These are phyloP conservation scores for Ophiosphaerella narmari DNA, from an alignment of 2,329 filamentous ascomycete species.

Conservation along the genomic window DNA sequence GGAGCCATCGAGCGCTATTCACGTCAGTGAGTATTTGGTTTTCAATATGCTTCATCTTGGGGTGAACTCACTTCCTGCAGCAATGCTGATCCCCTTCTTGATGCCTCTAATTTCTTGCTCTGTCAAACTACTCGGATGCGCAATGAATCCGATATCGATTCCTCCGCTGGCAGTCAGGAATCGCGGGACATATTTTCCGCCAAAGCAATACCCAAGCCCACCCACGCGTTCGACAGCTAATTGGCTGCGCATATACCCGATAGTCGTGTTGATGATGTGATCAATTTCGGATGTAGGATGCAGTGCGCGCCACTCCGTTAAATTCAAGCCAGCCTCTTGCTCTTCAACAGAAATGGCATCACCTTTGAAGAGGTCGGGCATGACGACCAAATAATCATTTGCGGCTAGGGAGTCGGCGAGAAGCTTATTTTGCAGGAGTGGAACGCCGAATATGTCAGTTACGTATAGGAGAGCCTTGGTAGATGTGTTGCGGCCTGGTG, in stretches of 20 bases:
- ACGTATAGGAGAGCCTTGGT: constrained; percentile 40
- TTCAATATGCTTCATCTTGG: background rate
- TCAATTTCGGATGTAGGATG: constrained; percentile 53
- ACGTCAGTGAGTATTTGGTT: constrained; percentile 8
- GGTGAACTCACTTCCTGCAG: constrained; percentile 56
- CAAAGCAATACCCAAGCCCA: constrained; percentile 74
- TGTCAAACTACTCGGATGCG: constrained; percentile 72
- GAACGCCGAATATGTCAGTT: constrained; percentile 43
- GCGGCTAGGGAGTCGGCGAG: constrained; percentile 42
- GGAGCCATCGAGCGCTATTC: constrained; percentile 22
- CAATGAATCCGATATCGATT: constrained; percentile 68
- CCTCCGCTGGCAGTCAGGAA: constrained; percentile 58
- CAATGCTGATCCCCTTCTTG: constrained; percentile 68
- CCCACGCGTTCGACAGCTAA: constrained; percentile 60
- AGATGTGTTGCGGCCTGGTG: constrained; percentile 17
- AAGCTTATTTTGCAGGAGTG: constrained; percentile 39
- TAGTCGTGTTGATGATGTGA: constrained; percentile 54
- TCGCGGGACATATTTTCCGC: constrained; percentile 73
- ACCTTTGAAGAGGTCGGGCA: constrained; percentile 43
- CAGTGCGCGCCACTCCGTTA: constrained; percentile 50
- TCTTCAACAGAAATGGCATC: constrained; percentile 39
- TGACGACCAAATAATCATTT: constrained; percentile 40
- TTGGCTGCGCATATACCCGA: constrained; percentile 65
- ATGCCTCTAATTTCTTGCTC: constrained; percentile 69
- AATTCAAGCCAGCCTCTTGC: constrained; percentile 70